These are phyloP conservation scores for Effrenium voratum DNA, from an alignment of 73 alveolate genomes.

Conservation along the genomic window DNA sequence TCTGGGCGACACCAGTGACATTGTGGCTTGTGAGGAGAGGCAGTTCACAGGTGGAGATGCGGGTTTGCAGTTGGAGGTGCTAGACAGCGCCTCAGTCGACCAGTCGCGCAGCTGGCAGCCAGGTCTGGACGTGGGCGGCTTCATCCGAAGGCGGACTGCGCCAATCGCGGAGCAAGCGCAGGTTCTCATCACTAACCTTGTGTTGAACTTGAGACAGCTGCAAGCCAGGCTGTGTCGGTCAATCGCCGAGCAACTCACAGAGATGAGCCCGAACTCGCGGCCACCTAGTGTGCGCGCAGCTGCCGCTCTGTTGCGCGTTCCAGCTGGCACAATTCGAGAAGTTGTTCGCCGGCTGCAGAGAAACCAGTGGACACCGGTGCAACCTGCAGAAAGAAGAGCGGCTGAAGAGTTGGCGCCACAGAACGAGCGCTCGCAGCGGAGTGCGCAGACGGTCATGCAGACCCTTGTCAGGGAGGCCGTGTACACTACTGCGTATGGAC, in stretches of 20 bases:
- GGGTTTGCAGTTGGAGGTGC: no score
- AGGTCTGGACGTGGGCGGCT: no score
- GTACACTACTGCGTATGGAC: not conserved
- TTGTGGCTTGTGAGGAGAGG: no score
- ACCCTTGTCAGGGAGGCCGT: not conserved
- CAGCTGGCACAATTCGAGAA: not conserved
- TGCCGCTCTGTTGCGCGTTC: not conserved
- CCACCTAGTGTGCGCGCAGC: not conserved
- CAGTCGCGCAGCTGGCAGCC: no score
- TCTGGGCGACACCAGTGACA: no score
- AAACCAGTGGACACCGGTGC: not conserved
- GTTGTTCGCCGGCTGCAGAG: not conserved
- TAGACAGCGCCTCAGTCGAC: no score
- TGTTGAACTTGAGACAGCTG: not conserved
- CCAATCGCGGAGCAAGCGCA: not conserved
- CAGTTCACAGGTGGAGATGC: no score
- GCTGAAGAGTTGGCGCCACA: not conserved
- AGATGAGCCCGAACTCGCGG: not conserved
- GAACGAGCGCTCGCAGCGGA: not conserved
- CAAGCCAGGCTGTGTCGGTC: not conserved
- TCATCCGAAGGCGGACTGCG: not conserved
- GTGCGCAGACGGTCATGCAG: not conserved
- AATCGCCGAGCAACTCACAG: not conserved
- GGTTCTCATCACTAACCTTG: not conserved
- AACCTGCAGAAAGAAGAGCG: not conserved